Evolutionary conservation across 352 stramenopile species (phyloP), one percentile per base, ranked within the genome.

Genomic region (Ophiocytium majus): DNA sequence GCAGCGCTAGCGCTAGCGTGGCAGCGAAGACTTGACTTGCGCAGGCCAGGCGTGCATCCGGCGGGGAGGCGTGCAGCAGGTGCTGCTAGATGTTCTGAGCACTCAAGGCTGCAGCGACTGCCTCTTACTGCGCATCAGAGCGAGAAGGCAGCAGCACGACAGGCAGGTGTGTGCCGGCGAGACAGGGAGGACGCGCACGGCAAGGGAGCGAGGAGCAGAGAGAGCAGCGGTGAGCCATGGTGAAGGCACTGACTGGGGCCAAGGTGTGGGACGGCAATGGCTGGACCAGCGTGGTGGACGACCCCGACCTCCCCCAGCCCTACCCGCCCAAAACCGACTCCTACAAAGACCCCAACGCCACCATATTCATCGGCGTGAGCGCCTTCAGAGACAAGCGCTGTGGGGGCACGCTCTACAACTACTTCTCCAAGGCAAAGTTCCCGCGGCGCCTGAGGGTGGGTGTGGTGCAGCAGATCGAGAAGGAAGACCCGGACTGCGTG

Each of bases 231-330:
- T n/a, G n/a, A n/a, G n/a, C n/a, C n/a, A n/a, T n/a, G n/a, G n/a
- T 71, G 57, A 71, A 17, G 66, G 66, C 49, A 17, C 84, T 79
- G 28, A 88, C 81, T 37, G 80, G 81, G 1, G 84, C 49, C 81
- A 88, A 82, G 76, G 84, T 86, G 49, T 88, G 84, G 84, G 84
- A 88, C 31, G 84, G 84, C 23, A 88, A 88, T 43, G 84, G 84
- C 17, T 88, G 57, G 57, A 79, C 81, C 9, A 76, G 71, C 5
- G 79, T 88, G 14, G 57, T 81, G 19, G 84, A 88, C 50, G 84
- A 85, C 66, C 57, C 82, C 63, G 37, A 31, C 10, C 36, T 43
- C 5, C 81, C 80, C 0, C 34, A 57, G 0, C 85, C 85, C 0
- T 76, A 83, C 0, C 75, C 85, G 19, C 85, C 85, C 49, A 87